Evolutionary conservation across 2,329 filamentous ascomycete species (phyloP), one percentile per base, ranked within the genome.

Genomic region (Cladophialophora yegresii): DNA sequence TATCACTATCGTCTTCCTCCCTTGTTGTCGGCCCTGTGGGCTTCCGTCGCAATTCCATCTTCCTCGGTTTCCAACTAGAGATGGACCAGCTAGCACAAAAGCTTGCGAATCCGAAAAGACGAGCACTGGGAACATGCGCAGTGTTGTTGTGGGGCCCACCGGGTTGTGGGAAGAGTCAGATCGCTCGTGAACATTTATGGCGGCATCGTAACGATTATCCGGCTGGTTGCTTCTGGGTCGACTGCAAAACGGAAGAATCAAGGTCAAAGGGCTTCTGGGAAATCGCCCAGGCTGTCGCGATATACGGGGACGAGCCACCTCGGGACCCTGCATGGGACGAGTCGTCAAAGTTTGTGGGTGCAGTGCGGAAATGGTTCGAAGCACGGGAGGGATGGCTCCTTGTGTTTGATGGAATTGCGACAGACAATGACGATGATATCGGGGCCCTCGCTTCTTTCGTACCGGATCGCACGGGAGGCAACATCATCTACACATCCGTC

Each of bases 181-280:
- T 90, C 13, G 87, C 87, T 30, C 81, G 88, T 3, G 81, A 90
- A 73, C 90, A 90, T 72, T 83, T 89, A 32, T 89, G 86, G 70
- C 74, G 79, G 4, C 83, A 89, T 70, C 83, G 80, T 40, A 75
- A 80, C 4, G 78, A 84, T 65, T 90, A 87, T 69, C 82, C 84
- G 0, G 87, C 87, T 1, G 88, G 88, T 1, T 81, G 89, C 50
- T 91, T 89, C 73, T 91, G 88, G 88, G 81, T 90, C 16, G 82
- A 86, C 55, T 85, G 86, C 8, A 87, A 86, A 68, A 85, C 84
- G 0, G 73, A 79, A 3, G 77, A 84, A 58, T 85, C 88, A 56
- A 79, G 86, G 36, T 83, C 83, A 58, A 83, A 85, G 54, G 85
- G 85, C 33, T 90, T 84, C 72, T 88, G 85, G 84, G 84, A 87